Conservation (phyloP, 75 land plant species). For the Pinus tabuliformis region DNA sequence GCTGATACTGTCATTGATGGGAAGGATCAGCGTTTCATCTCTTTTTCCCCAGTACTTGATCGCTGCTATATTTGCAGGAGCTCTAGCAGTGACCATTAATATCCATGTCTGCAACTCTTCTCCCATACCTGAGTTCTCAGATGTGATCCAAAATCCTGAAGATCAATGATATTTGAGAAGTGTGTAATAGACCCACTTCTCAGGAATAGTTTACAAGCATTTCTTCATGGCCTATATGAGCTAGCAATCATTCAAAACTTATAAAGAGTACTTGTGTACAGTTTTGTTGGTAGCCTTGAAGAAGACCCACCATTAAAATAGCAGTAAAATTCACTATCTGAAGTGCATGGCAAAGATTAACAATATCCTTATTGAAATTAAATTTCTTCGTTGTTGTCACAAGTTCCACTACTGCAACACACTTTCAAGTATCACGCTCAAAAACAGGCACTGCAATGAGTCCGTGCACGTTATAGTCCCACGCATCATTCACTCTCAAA, state of each 20-base stretch:
- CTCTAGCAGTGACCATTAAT: conserved; percentile 35
- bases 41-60: conserved; percentile 98
- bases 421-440: conserved; percentile 34
- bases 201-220: too few species aligned
- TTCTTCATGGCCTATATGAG: too few species aligned
- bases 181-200: too few species aligned
- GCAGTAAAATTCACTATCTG: too few species aligned
- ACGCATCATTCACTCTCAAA: conserved; percentile 56
- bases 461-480: conserved; percentile 59
- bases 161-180: too few species aligned
- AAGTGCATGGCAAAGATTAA: conserved; percentile 64
- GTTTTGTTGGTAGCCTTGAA: too few species aligned
- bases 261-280: too few species aligned
- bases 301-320: too few species aligned
- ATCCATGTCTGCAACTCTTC: conserved; percentile 22
- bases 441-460: conserved; percentile 77
- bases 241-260: too few species aligned
- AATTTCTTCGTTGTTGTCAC: conserved; percentile 60
- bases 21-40: conserved; percentile 84
- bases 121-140: conserved; percentile 8
- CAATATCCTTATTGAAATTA: conserved; percentile 66
- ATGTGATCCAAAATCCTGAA: too few species aligned
- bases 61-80: conserved; percentile 60
- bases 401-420: conserved; percentile 80
- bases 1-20: conserved; percentile 93